Conservation (phyloP, 1,139 yeast genomes). For the Zygoascus sp. region DNA sequence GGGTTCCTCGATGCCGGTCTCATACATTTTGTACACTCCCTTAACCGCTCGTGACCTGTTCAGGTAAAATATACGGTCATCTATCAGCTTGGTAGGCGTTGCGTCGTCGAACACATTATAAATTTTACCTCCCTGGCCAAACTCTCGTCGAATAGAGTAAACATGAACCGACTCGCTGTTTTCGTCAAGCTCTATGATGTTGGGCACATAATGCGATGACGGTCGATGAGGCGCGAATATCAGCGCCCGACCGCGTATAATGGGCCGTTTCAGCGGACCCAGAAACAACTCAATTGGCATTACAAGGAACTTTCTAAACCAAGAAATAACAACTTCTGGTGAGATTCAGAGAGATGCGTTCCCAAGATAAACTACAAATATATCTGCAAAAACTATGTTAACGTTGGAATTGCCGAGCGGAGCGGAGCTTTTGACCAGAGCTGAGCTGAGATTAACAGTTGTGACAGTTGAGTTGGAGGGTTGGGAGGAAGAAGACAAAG, state of each 20-base stretch:
- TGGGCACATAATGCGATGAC: conserved; percentile 54
- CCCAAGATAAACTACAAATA: too few species aligned
- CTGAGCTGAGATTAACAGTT: too few species aligned
- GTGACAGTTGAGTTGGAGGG: too few species aligned
- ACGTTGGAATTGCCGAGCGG: too few species aligned
- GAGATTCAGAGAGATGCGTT: too few species aligned
- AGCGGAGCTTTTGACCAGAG: too few species aligned
- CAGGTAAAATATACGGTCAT: conserved; percentile 47
- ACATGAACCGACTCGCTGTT: conserved; percentile 33
- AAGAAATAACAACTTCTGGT: too few species aligned
- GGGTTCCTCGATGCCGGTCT: conserved; percentile 51
- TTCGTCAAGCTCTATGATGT: conserved; percentile 43
- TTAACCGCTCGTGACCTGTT: conserved; percentile 58
- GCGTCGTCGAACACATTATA: conserved; percentile 52
- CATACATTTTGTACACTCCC: conserved; percentile 58
- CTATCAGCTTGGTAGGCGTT: conserved; percentile 28
- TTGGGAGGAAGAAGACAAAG: too few species aligned
- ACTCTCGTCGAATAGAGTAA: conserved; percentile 48
- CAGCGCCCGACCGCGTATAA: conserved; percentile 51
- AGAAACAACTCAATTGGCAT: conserved; percentile 60
- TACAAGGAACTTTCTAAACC: too few species aligned
- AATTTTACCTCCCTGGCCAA: conserved; percentile 55
- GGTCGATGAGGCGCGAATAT: conserved; percentile 56
- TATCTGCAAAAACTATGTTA: too few species aligned
- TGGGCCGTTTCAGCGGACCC: conserved; percentile 57